These are phyloP conservation scores for Erodium texanum DNA, from an alignment of 441 rosid genomes.

Conservation along the genomic window DNA sequence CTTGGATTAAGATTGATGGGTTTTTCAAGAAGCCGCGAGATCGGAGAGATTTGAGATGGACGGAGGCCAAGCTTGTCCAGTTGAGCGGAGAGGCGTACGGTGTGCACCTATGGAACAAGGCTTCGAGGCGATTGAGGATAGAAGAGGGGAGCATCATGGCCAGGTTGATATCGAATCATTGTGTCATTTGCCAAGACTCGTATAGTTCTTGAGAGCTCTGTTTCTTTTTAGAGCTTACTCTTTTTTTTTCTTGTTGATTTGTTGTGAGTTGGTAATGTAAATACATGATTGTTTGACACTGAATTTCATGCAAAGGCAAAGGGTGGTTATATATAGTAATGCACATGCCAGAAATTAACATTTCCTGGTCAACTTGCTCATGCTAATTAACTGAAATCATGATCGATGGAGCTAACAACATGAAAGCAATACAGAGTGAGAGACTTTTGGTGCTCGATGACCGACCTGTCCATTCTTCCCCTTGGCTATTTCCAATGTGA, in stretches of 20 bases:
- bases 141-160: slow-evolving; percentile 46
- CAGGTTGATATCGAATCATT: slow-evolving; percentile 31
- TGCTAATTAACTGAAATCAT: neutral
- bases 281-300: no score
- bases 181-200: slow-evolving; percentile 17
- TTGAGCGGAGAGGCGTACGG: slow-evolving; percentile 32
- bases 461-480: neutral
- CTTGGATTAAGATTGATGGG: slow-evolving; percentile 39
- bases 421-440: neutral
- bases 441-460: neutral
- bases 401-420: neutral
- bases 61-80: slow-evolving; percentile 32
- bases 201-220: slow-evolving; percentile 20
- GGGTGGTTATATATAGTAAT: no score
- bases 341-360: neutral
- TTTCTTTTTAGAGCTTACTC: neutral
- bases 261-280: neutral
- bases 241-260: neutral
- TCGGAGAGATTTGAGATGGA: slow-evolving; percentile 21
- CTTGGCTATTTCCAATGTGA: neutral
- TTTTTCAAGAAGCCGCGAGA: slow-evolving; percentile 37
- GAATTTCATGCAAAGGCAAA: no score
- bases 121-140: slow-evolving; percentile 29
- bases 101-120: slow-evolving; percentile 58
- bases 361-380: neutral